Evolutionary conservation across 805 yeast species (phyloP), one percentile per base, ranked within the genome.

Genomic region (Ogataea philodendri): DNA sequence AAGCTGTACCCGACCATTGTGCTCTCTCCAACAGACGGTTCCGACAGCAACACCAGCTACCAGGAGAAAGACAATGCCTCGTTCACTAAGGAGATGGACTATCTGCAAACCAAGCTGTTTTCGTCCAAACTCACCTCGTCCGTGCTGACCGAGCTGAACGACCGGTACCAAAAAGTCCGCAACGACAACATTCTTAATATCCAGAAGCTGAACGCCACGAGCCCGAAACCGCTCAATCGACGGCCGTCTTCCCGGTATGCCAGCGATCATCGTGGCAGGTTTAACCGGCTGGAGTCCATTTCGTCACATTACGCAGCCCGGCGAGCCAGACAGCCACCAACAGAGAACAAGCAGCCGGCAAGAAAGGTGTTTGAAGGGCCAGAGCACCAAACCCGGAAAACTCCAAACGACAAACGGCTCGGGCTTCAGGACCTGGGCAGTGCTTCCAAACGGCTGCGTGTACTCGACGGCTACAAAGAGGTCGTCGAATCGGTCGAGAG

Each of bases 211-310:
- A 48, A 54, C 36, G 44, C 35, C 30, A 42, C 37, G 4, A 44
- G 55, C 3, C 45, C 51, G 5, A 49, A 51, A 33, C 51, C 47
- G 13, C 30, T 51, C 13, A 49, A 40, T 30, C 42, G 57, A 37
- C 41, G 57, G 32, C 51, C 52, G 3, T 57, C 62, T 1, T 55
- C 66, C 30, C 59, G 78, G 19, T 67, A 69, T 48, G 65, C 76
- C 10, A 59, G 60, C 37, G 67, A 66, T 41, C 57, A 67, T 59
- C 45, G 72, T 66, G 42, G 72, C 51, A 46, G 76, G 66, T 44
- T 66, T 59, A 58, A 72, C 35, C 55, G 65, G 29, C 70, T 73
- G 78, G 78, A 72, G 15, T 67, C 76, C 11, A 72, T 73, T 11
- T 55, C 66, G 7, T 55, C 60, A 6, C 78, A 72, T 40, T 72